Percentiles rank a stretch among this genome's conserved stretches.
These are phyloP conservation scores for Apophysomyces variabilis DNA, from an alignment of 371 early-diverging fungal genomes.

Conservation along the genomic window DNA sequence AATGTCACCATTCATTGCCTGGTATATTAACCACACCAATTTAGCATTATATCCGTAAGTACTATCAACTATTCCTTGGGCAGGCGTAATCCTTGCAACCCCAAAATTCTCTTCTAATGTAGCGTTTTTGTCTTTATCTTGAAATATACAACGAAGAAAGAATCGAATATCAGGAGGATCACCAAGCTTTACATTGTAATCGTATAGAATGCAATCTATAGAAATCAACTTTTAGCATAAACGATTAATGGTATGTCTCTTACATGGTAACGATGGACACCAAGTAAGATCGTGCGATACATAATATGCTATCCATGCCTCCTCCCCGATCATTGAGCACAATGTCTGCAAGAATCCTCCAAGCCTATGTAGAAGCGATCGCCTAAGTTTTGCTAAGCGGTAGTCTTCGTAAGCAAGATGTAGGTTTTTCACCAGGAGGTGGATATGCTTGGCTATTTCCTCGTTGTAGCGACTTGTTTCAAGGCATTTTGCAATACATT, in stretches of 20 bases:
- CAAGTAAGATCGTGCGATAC: conserved; percentile 20
- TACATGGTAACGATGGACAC: neutral
- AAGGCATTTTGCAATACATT: conserved; percentile 3
- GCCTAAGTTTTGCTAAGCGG: conserved; percentile 47
- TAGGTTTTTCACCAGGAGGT: conserved; percentile 47
- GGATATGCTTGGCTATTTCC: conserved; percentile 21
- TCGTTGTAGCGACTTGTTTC: conserved; percentile 10
- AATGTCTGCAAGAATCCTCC: conserved; percentile 52
- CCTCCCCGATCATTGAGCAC: conserved; percentile 44
- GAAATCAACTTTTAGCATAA: neutral
- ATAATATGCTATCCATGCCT: conserved; percentile 56
- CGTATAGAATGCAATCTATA: neutral
- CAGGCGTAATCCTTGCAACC: conserved; percentile 13
- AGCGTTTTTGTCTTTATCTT: neutral
- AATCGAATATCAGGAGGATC: conserved; percentile 24
- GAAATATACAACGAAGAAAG: conserved; percentile 13
- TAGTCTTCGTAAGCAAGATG: conserved; percentile 73
- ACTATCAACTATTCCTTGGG: neutral
- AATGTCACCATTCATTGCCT: conserved; percentile 9
- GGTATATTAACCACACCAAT: conserved; percentile 23
- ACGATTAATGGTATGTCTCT: neutral
- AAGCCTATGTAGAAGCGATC: conserved; percentile 31
- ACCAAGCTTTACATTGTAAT: conserved; percentile 8
- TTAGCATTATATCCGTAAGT: conserved; percentile 14
- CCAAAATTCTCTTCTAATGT: conserved; percentile 23